A percentile compares a stretch with the other conserved stretches of the same genome.
Conservation (phyloP, 345 rosid genomes). For the Salix suchowensis region DNA sequence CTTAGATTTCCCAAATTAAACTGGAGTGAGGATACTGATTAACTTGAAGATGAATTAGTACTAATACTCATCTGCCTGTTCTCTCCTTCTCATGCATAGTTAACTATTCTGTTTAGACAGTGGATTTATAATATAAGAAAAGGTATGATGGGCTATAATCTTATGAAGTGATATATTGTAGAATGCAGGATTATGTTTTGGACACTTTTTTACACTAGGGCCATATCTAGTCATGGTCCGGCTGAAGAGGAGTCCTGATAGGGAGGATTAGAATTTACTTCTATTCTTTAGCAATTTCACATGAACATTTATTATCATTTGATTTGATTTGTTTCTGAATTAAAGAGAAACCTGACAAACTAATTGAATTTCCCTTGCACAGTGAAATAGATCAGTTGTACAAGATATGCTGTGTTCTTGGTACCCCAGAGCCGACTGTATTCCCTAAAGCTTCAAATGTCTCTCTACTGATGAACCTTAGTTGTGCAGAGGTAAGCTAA, state of each 20-base stretch:
- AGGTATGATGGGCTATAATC: background rate
- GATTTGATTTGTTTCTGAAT: too few species aligned
- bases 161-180: background rate
- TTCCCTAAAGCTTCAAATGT: constrained; percentile 72
- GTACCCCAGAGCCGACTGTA: constrained; percentile 64
- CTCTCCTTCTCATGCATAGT: background rate
- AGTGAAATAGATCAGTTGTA: constrained; percentile 88
- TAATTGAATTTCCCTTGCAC: constrained; percentile 18
- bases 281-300: too few species aligned
- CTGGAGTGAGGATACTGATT: background rate
- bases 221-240: too few species aligned
- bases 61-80: too few species aligned
- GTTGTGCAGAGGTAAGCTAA: constrained; percentile 53
- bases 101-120: background rate
- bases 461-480: constrained; percentile 53
- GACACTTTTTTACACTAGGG: too few species aligned
- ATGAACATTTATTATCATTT: too few species aligned
- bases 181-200: background rate
- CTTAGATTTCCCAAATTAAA: background rate
- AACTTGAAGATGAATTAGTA: background rate
- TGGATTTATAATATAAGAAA: background rate
- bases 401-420: constrained; percentile 84
- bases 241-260: too few species aligned
- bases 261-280: too few species aligned
- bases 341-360: background rate